Evolutionary conservation across 805 yeast species (phyloP).

Genomic region (Ogataea nonfermentans): DNA sequence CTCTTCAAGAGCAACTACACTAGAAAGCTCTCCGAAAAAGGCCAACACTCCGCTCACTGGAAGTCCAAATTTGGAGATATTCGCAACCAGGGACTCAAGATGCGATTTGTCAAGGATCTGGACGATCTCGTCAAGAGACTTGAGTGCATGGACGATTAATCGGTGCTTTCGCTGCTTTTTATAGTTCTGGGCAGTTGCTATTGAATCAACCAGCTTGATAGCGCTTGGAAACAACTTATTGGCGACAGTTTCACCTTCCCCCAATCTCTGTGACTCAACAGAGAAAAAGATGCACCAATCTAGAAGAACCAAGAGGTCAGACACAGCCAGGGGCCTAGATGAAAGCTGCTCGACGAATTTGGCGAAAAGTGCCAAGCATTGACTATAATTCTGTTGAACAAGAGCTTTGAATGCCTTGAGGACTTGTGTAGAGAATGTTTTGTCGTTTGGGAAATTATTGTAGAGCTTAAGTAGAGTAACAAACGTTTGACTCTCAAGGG

Average conservation of each 20-base stretch:
- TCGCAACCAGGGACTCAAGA: not conserved
- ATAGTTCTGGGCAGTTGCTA: slow-evolving; percentile 16
- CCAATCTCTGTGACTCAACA: slow-evolving; percentile 24
- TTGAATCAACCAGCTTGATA: slow-evolving; percentile 39
- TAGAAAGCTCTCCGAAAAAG: slow-evolving; percentile 7
- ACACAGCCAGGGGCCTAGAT: slow-evolving; percentile 43
- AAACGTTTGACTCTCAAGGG: slow-evolving; percentile 33
- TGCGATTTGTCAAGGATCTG: not conserved
- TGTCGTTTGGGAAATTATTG: slow-evolving; percentile 47
- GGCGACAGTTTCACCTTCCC: slow-evolving; percentile 23
- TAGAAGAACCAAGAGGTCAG: slow-evolving; percentile 56
- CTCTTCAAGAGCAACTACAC: not conserved
- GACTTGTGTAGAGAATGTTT: slow-evolving; percentile 44
- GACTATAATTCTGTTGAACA: slow-evolving; percentile 30
- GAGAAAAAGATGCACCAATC: slow-evolving; percentile 51
- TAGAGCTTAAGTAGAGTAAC: slow-evolving; percentile 45
- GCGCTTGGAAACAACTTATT: slow-evolving; percentile 31
- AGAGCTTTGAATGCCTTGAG: slow-evolving; percentile 39
- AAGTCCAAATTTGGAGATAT: not conserved
- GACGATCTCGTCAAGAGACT: slow-evolving; percentile 1
- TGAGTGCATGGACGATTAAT: slow-evolving; percentile 1
- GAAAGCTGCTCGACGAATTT: slow-evolving; percentile 39
- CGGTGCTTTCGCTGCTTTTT: not conserved
- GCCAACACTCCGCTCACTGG: slow-evolving; percentile 2
- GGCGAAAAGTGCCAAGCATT: slow-evolving; percentile 32